Base-by-base conservation (phyloP, 176 grass and related monocot genomes). In the Paspalum vaginatum region DNA sequence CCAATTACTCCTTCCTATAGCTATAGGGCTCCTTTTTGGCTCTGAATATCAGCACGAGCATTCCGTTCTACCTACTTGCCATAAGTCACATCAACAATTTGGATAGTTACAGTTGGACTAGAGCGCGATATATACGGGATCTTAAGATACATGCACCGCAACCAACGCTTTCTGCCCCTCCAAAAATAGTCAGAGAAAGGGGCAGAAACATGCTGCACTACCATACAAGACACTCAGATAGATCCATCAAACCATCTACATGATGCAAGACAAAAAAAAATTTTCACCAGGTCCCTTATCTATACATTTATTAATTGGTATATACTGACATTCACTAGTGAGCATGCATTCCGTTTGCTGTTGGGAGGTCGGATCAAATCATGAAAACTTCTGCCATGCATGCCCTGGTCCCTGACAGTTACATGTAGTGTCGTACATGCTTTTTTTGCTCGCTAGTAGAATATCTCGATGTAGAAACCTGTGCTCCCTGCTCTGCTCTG, bases 301-400 rank as follows among this genome's bases (percentile, higher is more conserved):
- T 51, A 40, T 43, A 42, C 32, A 0, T 3, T 53, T 24, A 9
- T 64, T 54, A 18, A 11, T 60, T 40, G 49, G 17, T 11, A 14
- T n/a, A n/a, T 4, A 27, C 21, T 32, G 18, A 81, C 70, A 37
- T 66, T 70, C 12, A 68, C 50, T 49, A 26, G 10, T 59, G 56
- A 59, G 57, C 57, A 13, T 70, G 45, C 39, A 52, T 45, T 54
- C 43, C 68, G 22, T 74, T 67, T 5, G 8, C 27, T 37, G 53
- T 58, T 60, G 75, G 16, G 37, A 76, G 45, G 46, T 76, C 45
- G 61, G 81, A 76, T 70, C 81, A 76, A 68, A 84, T 88, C 81
- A 68, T 74, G 50, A 74, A 70, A 42, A 85, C 25, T 62, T 81
- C 55, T 80, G 38, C 70, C 81, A 76, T 73, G 48, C 86, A 74